Base-by-base conservation (phyloP, 2,329 filamentous ascomycete species). In the Exserohilum rostratum region DNA sequence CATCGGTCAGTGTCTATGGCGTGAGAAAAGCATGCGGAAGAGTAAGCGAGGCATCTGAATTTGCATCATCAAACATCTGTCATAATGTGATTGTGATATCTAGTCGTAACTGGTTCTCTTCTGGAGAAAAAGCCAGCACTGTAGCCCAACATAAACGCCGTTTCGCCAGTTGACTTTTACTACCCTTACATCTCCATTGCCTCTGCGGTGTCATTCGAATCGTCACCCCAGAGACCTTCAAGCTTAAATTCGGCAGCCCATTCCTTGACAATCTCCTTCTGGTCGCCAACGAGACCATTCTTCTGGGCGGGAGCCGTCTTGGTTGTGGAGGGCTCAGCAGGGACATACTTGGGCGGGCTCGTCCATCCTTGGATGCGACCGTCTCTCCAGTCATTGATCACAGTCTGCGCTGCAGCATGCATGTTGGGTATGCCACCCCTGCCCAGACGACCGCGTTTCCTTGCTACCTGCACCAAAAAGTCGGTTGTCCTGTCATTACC, bases 191-290 rank as follows among this genome's bases (percentile, higher is more conserved):
- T 55, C 50, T 76, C 74, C 73, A 76, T 76, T 30, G 68, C 66
- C 51, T 74, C 72, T 34, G 75, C 76, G 46, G 45, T 57, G 68
- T 72, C 59, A 31, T 51, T 60, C 20, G 61, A 34, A 74, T 80
- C 86, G 71, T 91, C 87, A 10, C 90, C 92, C 90, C 90, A 98
- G 12, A 99, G 78, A 2, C 91, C 95, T 58, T 97, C 95, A 7
- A 99, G 83, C 80, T 93, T 93, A 78, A 99, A 98, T 77, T 98
- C 93, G 67, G 90, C 87, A 6, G 93, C 90, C 92, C 93, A 96
- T 74, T 96, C 88, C 10, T 89, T 90, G 50, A 98, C 92, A 73
- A 98, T 91, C 77, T 91, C 80, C 80, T 96, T 92, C 75, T 82
- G 81, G 57, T 96, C 87, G 62, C 91, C 69, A 27, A 71, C 68